These are phyloP conservation scores for Trypanosomatidae sp. DNA, from an alignment of 208 protist genomes.

Conservation along the genomic window DNA sequence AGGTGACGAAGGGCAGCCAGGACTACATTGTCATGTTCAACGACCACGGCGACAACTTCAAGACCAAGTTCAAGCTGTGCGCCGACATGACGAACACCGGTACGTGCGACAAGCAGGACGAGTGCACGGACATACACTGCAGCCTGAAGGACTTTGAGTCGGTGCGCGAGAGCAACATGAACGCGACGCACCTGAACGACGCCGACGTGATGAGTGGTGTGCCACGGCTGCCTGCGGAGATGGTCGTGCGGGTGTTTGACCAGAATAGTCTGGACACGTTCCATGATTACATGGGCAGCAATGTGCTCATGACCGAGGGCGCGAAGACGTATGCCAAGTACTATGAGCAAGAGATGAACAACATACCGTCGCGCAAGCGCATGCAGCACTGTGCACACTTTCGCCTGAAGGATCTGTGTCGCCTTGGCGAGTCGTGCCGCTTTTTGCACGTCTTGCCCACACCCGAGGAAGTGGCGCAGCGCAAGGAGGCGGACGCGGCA, in stretches of 20 bases:
- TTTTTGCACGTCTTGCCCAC: conserved; percentile 71
- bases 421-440: conserved; percentile 52
- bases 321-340: conserved; percentile 40
- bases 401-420: conserved; percentile 67
- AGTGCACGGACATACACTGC: conserved; percentile 48
- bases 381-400: conserved; percentile 88
- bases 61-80: conserved; percentile 64
- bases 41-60: conserved; percentile 77
- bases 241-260: conserved; percentile 70
- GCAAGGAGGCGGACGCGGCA: conserved; percentile 8
- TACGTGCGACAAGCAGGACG: conserved; percentile 9
- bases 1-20: conserved; percentile 34
- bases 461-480: conserved; percentile 14
- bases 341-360: conserved; percentile 30
- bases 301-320: conserved; percentile 60
- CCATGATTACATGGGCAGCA: conserved; percentile 47
- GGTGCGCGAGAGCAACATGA: conserved; percentile 15
- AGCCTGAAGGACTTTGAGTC: conserved; percentile 18
- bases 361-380: conserved; percentile 38
- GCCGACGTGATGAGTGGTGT: conserved; percentile 20
- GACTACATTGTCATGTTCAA: conserved; percentile 74
- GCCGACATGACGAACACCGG: conserved; percentile 4
- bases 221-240: conserved; percentile 32
- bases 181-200: conserved; percentile 56
- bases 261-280: conserved; percentile 61